Percentiles rank a stretch among this genome's conserved stretches.
Conservation (phyloP, 345 rosid species). For the Balakata baccata region DNA sequence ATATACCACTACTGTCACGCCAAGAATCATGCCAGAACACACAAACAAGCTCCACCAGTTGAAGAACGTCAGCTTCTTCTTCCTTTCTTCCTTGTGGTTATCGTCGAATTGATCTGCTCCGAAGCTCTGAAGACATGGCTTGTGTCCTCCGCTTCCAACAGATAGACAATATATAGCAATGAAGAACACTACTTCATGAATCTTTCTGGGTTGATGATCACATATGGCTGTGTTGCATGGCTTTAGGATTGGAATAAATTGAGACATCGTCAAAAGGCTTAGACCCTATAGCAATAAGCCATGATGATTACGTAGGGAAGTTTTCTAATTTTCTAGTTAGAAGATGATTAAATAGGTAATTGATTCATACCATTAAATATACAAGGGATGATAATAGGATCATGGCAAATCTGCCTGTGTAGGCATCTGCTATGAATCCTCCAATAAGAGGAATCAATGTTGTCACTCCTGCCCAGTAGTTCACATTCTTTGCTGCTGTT, state of each 20-base stretch:
- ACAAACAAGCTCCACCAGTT: conserved; percentile 48
- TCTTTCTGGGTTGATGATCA: conserved; percentile 23
- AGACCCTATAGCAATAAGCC: conserved; percentile 33
- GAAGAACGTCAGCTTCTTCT: conserved; percentile 51
- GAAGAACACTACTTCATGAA: conserved; percentile 43
- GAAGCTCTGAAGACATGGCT: conserved; percentile 51
- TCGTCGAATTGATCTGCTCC: conserved; percentile 59
- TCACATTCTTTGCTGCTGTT: conserved; percentile 46
- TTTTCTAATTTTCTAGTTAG: neutral
- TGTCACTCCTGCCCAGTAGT: conserved; percentile 53
- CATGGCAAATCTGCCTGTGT: conserved; percentile 41
- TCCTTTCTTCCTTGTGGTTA: conserved; percentile 39
- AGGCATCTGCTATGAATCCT: conserved; percentile 47
- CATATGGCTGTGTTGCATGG: conserved; percentile 25
- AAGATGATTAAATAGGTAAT: neutral
- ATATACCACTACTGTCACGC: conserved; percentile 40
- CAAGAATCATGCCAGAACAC: conserved; percentile 38
- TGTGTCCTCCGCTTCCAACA: conserved; percentile 45
- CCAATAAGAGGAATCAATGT: conserved; percentile 48
- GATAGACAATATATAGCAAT: conserved; percentile 45
- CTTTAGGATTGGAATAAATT: conserved; percentile 33
- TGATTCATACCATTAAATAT: conserved; percentile 36
- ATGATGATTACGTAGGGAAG: too few species aligned
- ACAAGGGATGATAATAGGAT: conserved; percentile 39
- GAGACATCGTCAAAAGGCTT: conserved; percentile 41